Evolutionary conservation across 116 monocot genomes (phyloP).

Genomic region (Phalaenopsis hybrid): DNA sequence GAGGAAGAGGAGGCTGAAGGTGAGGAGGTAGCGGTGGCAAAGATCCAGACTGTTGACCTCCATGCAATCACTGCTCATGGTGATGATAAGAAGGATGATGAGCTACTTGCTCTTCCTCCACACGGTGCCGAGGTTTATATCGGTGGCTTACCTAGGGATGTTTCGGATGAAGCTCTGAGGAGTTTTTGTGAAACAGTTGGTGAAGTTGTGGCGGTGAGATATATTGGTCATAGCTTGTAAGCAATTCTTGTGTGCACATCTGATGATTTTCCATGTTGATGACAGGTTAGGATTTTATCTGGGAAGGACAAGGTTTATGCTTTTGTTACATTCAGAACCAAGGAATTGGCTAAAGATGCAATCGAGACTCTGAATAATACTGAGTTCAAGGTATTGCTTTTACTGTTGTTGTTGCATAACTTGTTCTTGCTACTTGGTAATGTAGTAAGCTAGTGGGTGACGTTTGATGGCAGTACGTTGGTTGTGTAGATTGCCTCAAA

Average conservation of each 20-base stretch:
- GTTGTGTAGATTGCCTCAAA: background rate
- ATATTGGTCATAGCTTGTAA: background rate
- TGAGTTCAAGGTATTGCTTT: conserved; percentile 57
- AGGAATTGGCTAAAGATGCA: conserved; percentile 58
- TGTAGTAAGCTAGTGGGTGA: background rate
- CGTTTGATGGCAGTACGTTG: background rate
- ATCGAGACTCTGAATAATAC: conserved; percentile 48
- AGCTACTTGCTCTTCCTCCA: conserved; percentile 71
- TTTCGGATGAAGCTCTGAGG: conserved; percentile 45
- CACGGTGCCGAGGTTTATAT: conserved; percentile 84
- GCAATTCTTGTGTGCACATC: background rate
- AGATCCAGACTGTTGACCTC: conserved; percentile 4
- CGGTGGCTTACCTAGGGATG: conserved; percentile 50
- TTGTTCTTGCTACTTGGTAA: background rate
- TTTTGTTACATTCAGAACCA: conserved; percentile 56
- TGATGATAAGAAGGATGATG: conserved; percentile 22
- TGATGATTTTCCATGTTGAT: conserved; percentile 5
- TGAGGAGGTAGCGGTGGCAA: conserved; percentile 17
- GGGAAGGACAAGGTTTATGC: conserved; percentile 66
- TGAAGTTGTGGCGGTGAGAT: conserved; percentile 59
- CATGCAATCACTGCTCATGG: conserved; percentile 5
- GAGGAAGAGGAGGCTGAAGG: conserved; percentile 29
- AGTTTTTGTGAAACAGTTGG: conserved; percentile 61
- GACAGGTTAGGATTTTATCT: conserved; percentile 68
- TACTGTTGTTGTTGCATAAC: background rate